Conservation (phyloP, 148 eudicot species). For the Arbutus unedo region DNA sequence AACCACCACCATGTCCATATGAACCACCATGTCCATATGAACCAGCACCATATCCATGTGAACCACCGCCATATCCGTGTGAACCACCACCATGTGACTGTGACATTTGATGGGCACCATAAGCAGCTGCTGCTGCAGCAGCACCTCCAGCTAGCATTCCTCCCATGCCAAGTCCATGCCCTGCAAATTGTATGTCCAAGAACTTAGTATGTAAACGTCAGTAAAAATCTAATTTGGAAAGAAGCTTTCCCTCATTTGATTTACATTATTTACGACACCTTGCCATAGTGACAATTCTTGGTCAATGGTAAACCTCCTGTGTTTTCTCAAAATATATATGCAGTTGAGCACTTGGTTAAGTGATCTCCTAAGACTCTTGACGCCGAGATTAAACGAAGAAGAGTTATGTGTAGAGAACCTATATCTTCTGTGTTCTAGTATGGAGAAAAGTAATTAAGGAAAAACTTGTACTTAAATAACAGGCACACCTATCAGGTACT, state of each 20-base stretch:
- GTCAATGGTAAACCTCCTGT: neutral
- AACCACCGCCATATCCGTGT: neutral
- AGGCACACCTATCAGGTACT: neutral
- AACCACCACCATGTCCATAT: conserved; percentile 12
- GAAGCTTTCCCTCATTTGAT: neutral
- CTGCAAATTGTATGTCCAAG: conserved; percentile 9
- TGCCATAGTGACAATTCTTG: neutral
- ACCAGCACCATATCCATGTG: neutral
- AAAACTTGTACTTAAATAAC: neutral
- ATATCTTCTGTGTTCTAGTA: neutral
- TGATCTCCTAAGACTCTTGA: neutral
- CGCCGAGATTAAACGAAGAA: neutral
- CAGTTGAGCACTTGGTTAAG: neutral
- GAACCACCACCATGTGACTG: neutral
- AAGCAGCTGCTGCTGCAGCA: conserved; percentile 59
- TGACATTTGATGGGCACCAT: conserved; percentile 41
- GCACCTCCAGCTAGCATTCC: conserved; percentile 63
- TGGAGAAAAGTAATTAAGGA: neutral
- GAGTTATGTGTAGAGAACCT: neutral
- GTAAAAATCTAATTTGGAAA: neutral
- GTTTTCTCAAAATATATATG: neutral
- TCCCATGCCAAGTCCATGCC: conserved; percentile 31
- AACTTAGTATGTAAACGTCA: neutral
- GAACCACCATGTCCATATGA: conserved; percentile 1
- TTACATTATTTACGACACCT: neutral